Evolutionary conservation across 148 eudicot species (phyloP).

Genomic region (Euryodendron excelsum): DNA sequence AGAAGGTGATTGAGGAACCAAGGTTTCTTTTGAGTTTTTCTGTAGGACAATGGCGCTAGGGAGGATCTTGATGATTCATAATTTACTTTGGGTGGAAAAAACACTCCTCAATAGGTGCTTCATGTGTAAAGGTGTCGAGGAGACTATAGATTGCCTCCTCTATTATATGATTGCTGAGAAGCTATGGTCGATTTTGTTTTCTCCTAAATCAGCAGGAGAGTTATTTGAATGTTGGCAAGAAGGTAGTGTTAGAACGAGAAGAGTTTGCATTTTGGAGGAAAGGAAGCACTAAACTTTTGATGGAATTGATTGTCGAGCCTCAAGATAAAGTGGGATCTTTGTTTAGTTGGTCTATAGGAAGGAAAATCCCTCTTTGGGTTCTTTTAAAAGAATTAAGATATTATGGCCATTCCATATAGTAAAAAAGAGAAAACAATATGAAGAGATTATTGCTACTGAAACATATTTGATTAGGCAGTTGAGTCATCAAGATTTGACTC

Average conservation of each 20-base stretch:
- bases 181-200: not conserved
- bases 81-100: not conserved
- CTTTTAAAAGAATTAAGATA: not conserved
- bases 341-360: not conserved
- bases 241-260: not conserved
- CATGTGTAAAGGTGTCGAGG: not conserved
- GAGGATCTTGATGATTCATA: not conserved
- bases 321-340: not conserved
- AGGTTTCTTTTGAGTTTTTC: not conserved
- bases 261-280: not conserved
- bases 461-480: too few relatives aligned
- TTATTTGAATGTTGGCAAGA: not conserved
- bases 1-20: not conserved
- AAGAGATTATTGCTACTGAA: too few relatives aligned
- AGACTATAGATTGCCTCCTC: not conserved
- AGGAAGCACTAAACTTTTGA: not conserved
- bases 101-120: not conserved
- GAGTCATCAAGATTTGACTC: too few relatives aligned
- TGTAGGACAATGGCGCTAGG: not conserved
- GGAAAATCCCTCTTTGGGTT: not conserved
- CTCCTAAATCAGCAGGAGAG: not conserved
- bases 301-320: not conserved
- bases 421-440: too few relatives aligned
- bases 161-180: not conserved
- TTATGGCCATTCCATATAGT: too few relatives aligned